Evolutionary conservation across 2,329 filamentous ascomycete species (phyloP), one percentile per base, ranked within the genome.

Genomic region (Xylaria hypoxylon): DNA sequence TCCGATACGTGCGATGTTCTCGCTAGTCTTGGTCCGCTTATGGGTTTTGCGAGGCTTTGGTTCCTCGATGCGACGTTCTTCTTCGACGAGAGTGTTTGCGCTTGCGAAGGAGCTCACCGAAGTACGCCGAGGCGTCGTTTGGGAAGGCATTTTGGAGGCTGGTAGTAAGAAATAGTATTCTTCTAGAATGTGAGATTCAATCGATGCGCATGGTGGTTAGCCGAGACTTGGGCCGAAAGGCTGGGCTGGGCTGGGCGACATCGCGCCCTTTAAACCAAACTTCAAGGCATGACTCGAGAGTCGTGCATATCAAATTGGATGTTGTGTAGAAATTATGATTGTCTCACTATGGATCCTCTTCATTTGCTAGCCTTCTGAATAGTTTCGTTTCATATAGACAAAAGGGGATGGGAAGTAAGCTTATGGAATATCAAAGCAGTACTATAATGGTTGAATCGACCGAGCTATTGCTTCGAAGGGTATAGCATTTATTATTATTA

Each of bases 1-100:
- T n/a, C 65, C 65, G 28, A 68, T 31, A 4, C 53, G 56, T 15
- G 57, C 62, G 19, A 68, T 24, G 19, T 42, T 58, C 45, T 65
- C 45, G 60, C 60, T 67, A 13, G 65, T 38, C 31, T 62, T 68
- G 3, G 47, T 65, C 17, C 62, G 61, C 31, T 51, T 68, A 13
- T 68, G 65, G 24, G 52, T 38, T 56, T 42, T 65, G 42, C 35
- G 44, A 35, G 40, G 57, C 4, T 57, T 24, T 10, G 51, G 62
- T 31, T 61, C 38, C 24, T 53, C 2, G 28, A 28, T 19, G 5
- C 7, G 56, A n/a, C 6, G 38, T 31, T 65, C 57, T 44, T 59
- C 65, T 55, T 62, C 64, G 11, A 65, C 62, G 2, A 68, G 38
- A 2, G 65, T 68, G 45, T 65, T 33, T 15, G 61, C 61, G 26